Evolutionary conservation across 306 rosid species (phyloP), one percentile per base, ranked within the genome.

Genomic region (Cicer judaicum): DNA sequence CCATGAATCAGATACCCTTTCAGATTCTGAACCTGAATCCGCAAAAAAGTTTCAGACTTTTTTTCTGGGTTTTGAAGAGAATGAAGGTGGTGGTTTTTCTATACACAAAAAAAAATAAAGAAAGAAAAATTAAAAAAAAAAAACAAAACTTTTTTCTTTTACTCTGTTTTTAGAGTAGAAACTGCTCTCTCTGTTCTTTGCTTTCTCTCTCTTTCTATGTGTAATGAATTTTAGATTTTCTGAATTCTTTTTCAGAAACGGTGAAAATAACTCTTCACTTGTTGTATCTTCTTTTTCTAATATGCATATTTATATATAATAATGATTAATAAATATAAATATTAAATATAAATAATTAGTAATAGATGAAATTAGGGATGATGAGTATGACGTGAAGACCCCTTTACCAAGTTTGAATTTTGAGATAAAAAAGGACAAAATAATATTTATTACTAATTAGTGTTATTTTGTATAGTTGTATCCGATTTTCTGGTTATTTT

Each of bases 1-100:
- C 87, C 87, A 86, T 86, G 71, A 75, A 46, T 21, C 8, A n/a
- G 5, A 68, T 29, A 57, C 64, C 44, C 55, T 70, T 75, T 69
- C 24, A 50, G 68, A 48, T 52, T 68, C 9, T 44, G 44, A 19
- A 16, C 5, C 29, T 34, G 10, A 11, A 0, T 4, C 2, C 7
- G 6, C 11, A 21, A 59, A 7, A 64, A 36, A 74, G 44, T n/a
- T 69, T 10, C 10, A 5, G 7, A 12, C 40, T 63, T 66, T 24
- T 6, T 53, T 34, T 50, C 19, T 39, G 78, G 57, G 14, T 29
- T 38, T 41, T 19, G 34, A 21, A 29, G 43, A 53, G 34, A 29
- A 21, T 24, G 2, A 55, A 5, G 11, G 34, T 7, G 18, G 12
- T 18, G 38, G 29, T 69, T 79, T 55, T 78, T 64, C 47, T 74